A percentile compares a stretch with the other conserved stretches of the same genome.
Conservation (phyloP, 2,329 filamentous ascomycete genomes). For the Fusarium mangiferae region DNA sequence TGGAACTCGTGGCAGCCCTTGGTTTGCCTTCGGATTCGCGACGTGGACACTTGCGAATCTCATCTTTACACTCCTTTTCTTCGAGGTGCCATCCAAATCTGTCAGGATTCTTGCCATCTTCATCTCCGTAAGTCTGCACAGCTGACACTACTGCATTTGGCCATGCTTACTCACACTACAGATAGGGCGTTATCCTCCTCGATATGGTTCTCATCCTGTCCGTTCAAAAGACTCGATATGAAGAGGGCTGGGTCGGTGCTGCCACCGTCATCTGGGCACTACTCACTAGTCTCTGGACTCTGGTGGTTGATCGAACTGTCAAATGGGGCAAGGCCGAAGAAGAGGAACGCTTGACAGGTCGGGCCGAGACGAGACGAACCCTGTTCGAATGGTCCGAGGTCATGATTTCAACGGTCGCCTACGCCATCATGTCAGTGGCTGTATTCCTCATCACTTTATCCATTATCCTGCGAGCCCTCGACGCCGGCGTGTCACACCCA, state of each 20-base stretch:
- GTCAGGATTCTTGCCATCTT: constrained; percentile 79
- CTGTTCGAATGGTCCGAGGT: constrained; percentile 87
- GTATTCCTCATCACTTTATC: constrained; percentile 81
- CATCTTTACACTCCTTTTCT: constrained; percentile 84
- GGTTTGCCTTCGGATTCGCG: constrained; percentile 87
- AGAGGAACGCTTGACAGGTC: constrained; percentile 90
- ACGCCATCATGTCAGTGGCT: constrained; percentile 74
- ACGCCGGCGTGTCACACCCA: constrained; percentile 77
- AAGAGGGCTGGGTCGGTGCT: constrained; percentile 94
- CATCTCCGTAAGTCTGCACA: constrained; percentile 57
- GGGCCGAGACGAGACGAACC: constrained; percentile 84
- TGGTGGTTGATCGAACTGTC: constrained; percentile 83
- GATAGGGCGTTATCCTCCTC: constrained; percentile 55
- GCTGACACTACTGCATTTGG: constrained; percentile 4
- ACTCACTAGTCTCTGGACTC: constrained; percentile 80
- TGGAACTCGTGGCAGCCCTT: constrained; percentile 88
- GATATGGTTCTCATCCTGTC: constrained; percentile 83
- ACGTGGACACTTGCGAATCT: constrained; percentile 82
- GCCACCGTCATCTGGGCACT: constrained; percentile 84
- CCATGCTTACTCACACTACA: constrained; percentile 26
- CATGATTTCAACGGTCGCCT: constrained; percentile 75
- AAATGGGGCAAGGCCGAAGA: constrained; percentile 93
- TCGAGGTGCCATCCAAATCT: constrained; percentile 81
- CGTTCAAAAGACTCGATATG: constrained; percentile 77
- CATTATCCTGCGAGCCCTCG: constrained; percentile 81